These are phyloP conservation scores for Jatropha multifida DNA, from an alignment of 441 rosid species.

Conservation along the genomic window DNA sequence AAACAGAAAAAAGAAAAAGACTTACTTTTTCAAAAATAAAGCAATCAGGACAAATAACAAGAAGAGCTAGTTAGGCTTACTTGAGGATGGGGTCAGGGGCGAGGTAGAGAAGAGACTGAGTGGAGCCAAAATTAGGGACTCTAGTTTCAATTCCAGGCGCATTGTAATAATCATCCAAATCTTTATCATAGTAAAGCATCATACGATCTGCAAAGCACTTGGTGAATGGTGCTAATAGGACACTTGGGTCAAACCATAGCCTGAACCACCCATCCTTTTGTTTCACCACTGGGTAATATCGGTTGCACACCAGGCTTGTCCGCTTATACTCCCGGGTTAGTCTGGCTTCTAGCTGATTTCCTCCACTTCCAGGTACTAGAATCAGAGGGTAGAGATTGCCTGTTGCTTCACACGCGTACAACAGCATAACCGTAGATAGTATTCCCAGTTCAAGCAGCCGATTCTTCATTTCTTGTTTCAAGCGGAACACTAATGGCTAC, in stretches of 20 bases:
- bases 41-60: neutral
- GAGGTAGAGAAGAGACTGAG: constrained; percentile 62
- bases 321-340: constrained; percentile 58
- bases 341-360: constrained; percentile 82
- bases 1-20: no score
- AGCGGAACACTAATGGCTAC: neutral
- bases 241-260: constrained; percentile 77
- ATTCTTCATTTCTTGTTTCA: constrained; percentile 29
- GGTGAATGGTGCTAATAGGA: constrained; percentile 67
- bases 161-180: constrained; percentile 66
- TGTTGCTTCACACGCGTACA: constrained; percentile 38
- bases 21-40: neutral
- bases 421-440: constrained; percentile 29
- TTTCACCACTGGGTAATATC: constrained; percentile 50
- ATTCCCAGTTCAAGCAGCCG: constrained; percentile 18
- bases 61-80: constrained; percentile 37
- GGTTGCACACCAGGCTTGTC: constrained; percentile 47
- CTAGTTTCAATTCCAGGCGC: constrained; percentile 77
- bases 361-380: constrained; percentile 81
- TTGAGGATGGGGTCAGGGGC: constrained; percentile 70
- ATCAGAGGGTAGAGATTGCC: constrained; percentile 61
- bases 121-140: constrained; percentile 66
- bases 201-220: constrained; percentile 73
- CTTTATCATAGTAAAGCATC: constrained; percentile 59
- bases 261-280: constrained; percentile 79